A percentile compares a stretch with the other conserved stretches of the same genome.
Conservation (phyloP, 2,329 filamentous ascomycete species). For the Diaporthe vaccinii region DNA sequence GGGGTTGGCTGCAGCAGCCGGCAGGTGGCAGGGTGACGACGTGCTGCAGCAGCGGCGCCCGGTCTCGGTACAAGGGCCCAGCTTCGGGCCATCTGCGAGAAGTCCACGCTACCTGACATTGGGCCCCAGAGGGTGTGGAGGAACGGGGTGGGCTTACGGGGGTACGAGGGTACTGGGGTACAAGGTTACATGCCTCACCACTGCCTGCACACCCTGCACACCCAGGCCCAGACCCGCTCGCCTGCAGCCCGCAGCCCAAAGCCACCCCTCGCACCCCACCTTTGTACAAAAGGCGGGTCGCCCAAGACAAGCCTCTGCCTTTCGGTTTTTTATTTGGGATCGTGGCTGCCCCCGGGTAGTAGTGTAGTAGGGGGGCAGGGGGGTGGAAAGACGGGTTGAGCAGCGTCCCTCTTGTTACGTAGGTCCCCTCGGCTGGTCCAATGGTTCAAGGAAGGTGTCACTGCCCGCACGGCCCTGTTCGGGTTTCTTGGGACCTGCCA, state of each 20-base stretch:
- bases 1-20: slow-evolving; percentile 33
- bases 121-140: slow-evolving; percentile 15
- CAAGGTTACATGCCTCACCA: slow-evolving; percentile 21
- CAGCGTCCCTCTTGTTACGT: slow-evolving; percentile 13
- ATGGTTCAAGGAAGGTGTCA: slow-evolving; percentile 24
- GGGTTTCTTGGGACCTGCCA: slow-evolving; percentile 32
- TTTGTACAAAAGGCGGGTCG: slow-evolving; percentile 17
- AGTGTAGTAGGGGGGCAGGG: background rate
- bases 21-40: slow-evolving; percentile 30
- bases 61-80: slow-evolving; percentile 29
- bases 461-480: slow-evolving; percentile 18
- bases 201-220: slow-evolving; percentile 10
- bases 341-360: background rate
- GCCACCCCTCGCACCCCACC: slow-evolving; percentile 32
- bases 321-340: slow-evolving; percentile 28
- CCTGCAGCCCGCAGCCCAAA: slow-evolving; percentile 30
- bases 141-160: slow-evolving; percentile 6
- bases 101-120: slow-evolving; percentile 29
- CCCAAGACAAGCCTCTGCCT: slow-evolving; percentile 32
- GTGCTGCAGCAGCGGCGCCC: slow-evolving; percentile 13
- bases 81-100: slow-evolving; percentile 32
- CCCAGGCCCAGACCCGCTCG: slow-evolving; percentile 28
- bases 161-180: background rate
- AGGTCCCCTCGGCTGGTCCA: slow-evolving; percentile 4
- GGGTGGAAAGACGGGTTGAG: background rate